Evolutionary conservation across 1,139 yeast species (phyloP).

Genomic region (Saccharomycopsis hybrid): DNA sequence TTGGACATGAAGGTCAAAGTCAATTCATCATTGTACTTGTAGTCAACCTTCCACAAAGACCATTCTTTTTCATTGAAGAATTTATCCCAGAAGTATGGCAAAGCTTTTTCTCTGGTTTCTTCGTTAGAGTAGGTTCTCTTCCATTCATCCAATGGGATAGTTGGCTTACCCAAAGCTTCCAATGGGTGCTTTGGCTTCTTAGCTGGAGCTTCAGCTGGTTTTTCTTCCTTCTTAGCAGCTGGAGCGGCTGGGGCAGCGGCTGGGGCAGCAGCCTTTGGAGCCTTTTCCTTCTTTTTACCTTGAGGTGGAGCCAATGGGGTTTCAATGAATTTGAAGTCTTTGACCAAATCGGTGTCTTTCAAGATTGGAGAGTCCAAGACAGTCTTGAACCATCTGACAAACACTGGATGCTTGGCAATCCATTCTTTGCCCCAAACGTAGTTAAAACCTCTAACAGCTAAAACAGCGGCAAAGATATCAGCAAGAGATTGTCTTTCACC

Average conservation of each 20-base stretch:
- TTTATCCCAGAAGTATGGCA: conserved; percentile 97
- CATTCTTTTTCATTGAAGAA: conserved; percentile 88
- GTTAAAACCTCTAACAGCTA: conserved; percentile 59
- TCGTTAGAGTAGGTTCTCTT: conserved; percentile 96
- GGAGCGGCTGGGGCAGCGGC: conserved; percentile 31
- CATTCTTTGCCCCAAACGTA: conserved; percentile 67
- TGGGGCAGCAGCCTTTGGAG: conserved; percentile 30
- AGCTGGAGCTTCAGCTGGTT: conserved; percentile 34
- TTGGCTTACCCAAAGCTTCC: conserved; percentile 68
- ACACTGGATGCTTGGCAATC: conserved; percentile 68
- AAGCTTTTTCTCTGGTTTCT: conserved; percentile 89
- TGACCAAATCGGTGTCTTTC: conserved; percentile 35
- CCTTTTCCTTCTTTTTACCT: conserved; percentile 65
- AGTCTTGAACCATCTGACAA: conserved; percentile 84
- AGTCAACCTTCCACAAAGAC: conserved; percentile 93
- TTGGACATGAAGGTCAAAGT: conserved; percentile 97
- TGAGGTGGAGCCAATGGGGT: conserved; percentile 65
- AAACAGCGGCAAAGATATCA: conserved; percentile 63
- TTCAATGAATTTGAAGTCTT: conserved; percentile 50
- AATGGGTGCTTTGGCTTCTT: conserved; percentile 89
- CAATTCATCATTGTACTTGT: conserved; percentile 97
- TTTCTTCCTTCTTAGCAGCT: conserved; percentile 36
- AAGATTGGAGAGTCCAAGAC: conserved; percentile 53
- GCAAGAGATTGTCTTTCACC: conserved; percentile 87
- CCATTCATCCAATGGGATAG: conserved; percentile 85